Evolutionary conservation across 192 early-diverging fungal genomes (phyloP).

Genomic region (Chytriomyces sp.): DNA sequence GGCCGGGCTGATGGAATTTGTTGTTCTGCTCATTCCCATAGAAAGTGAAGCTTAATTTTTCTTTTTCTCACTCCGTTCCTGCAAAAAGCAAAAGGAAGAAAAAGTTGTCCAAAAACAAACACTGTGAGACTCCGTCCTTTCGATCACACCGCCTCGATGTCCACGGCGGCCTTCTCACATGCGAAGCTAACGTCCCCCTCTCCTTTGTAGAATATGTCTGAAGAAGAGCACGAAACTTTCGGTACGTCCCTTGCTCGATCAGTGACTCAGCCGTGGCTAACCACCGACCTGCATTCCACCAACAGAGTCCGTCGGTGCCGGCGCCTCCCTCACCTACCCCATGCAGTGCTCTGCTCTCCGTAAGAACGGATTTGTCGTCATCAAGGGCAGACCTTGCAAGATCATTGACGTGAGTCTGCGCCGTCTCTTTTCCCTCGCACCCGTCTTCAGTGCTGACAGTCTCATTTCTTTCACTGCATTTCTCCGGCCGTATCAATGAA

Average conservation of each 20-base stretch:
- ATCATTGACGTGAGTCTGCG: conserved; percentile 87
- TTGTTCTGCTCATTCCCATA: neutral
- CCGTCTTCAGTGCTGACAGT: neutral
- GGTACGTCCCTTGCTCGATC: neutral
- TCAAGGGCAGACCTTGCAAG: conserved; percentile 99
- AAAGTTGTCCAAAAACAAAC: conserved; percentile 1
- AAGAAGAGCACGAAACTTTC: conserved; percentile 38
- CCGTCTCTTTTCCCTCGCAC: neutral
- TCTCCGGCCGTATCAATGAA: neutral
- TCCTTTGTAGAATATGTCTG: conserved; percentile 20
- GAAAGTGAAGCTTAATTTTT: neutral
- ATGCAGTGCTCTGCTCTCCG: conserved; percentile 97
- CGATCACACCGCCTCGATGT: neutral
- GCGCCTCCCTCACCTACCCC: conserved; percentile 93
- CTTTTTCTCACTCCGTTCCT: neutral
- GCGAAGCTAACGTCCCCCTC: neutral
- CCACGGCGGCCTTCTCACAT: neutral
- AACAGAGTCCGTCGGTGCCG: conserved; percentile 67
- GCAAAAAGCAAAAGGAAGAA: neutral
- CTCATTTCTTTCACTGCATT: neutral
- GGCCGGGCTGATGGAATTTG: no score
- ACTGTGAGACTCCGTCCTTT: neutral
- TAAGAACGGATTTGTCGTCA: conserved; percentile 96
- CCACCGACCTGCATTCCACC: conserved; percentile 61
- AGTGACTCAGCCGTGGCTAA: conserved; percentile 38